Percentiles rank a stretch among this genome's conserved stretches.
Evolutionary conservation across 139 green algal genomes (phyloP).

Genomic region (Cymbomonas tetramitiformis): DNA sequence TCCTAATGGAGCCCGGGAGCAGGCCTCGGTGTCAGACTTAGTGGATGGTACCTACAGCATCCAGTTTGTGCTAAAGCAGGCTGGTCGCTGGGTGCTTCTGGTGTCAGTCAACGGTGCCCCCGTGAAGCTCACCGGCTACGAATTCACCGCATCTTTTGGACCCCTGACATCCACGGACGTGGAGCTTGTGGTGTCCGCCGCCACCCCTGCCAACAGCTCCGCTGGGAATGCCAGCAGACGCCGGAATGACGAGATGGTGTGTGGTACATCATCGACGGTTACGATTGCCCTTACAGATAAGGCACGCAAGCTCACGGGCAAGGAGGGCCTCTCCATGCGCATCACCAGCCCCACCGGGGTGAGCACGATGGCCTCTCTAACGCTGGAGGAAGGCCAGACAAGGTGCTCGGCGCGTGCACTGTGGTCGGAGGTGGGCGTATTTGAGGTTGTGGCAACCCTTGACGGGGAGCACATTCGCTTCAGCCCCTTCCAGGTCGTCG

Average conservation of each 20-base stretch:
- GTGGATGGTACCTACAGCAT: constrained; percentile 6
- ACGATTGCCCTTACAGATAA: too few relatives aligned
- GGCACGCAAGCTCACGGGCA: background rate
- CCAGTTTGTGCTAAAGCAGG: background rate
- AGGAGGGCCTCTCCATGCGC: background rate
- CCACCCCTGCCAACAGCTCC: too few relatives aligned
- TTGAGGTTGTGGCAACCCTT: background rate
- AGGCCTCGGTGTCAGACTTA: background rate
- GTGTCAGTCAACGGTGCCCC: constrained; percentile 1
- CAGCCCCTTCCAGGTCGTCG: background rate
- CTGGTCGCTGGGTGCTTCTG: background rate
- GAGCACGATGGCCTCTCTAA: background rate
- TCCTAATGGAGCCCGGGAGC: background rate
- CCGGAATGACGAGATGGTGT: too few relatives aligned
- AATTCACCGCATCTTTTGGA: too few relatives aligned
- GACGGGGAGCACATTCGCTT: background rate
- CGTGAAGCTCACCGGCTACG: too few relatives aligned
- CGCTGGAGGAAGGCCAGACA: background rate
- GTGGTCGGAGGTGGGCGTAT: constrained; percentile 4
- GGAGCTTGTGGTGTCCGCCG: too few relatives aligned
- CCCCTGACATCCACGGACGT: too few relatives aligned
- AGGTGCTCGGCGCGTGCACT: background rate
- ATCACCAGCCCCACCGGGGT: background rate
- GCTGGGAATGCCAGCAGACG: too few relatives aligned
- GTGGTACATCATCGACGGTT: too few relatives aligned